Base-by-base conservation (phyloP, 192 early-diverging fungal species). In the Phycomyces nitens region DNA sequence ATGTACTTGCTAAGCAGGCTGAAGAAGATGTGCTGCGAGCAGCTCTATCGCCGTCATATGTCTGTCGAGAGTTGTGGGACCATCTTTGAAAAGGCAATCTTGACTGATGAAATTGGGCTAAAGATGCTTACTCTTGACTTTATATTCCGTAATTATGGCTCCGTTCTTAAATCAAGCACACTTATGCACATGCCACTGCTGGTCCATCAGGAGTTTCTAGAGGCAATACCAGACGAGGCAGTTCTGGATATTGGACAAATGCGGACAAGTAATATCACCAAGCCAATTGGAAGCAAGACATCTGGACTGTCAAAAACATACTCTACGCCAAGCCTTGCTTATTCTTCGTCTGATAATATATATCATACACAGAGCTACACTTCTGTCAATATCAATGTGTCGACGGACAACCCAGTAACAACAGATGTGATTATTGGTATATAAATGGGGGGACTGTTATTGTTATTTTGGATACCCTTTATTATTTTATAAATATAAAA, bases 1-100 rank as follows among this genome's bases (percentile, higher is more conserved):
- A 75, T 81, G 58, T 87, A 87, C 55, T 66, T 81, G 18, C 38
- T 84, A 34, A 72, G 76, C 29, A 66, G 85, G 41, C 75, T 87
- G 53, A 80, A 83, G 58, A 84, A 84, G 47, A 29, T 83, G n/a
- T 83, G 81, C 62, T 77, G 74, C 7, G 75, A 74, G 21, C 61
- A 69, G 12, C 64, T 87, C 23, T 80, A 82, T 27, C 66, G 65
- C 20, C 60, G 63, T 23, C 78, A 82, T 24, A 51, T 87, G 40
- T 68, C 72, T 5, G 62, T 84, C 14, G 80, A 85, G 15, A 82
- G 75, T 1, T 82, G 79, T 59, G 72, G 73, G 2, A 42, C 69
- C 0, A 82, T 85, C 40, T 87, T 84, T 59, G 80, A 77, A 60
- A 73, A 71, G 38, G 85, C 85, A 0, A 75, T 74, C 53, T 52